Base-by-base conservation (phyloP, 2,329 filamentous ascomycete genomes). In the Shiraia sp. region DNA sequence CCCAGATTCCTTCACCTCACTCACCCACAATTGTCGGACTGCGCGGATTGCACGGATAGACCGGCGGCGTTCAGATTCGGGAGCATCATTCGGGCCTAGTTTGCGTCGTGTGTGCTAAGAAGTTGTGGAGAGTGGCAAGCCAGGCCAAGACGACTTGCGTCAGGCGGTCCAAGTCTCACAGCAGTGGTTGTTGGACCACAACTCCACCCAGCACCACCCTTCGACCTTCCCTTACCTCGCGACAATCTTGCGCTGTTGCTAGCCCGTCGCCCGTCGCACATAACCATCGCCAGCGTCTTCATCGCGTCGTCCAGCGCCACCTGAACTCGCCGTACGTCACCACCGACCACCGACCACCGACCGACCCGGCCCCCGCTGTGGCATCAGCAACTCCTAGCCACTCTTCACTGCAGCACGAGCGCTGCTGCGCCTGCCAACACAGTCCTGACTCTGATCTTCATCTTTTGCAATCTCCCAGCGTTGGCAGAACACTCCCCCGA, bases 391-490 rank as follows among this genome's bases (percentile, higher is more conserved):
- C 43, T 33, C 47, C 37, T 30, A 40, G 32, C 36, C 34, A 46
- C 46, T 42, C 53, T 43, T 39, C 35, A 37, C 44, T 40, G 44
- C 47, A 32, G 40, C 52, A 58, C 50, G 45, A 51, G 51, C 51
- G 59, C 47, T 23, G 50, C 50, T 47, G 57, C 53, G 55, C 55
- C 53, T 42, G 45, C 49, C 44, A 36, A 40, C 42, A 49, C 53
- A 22, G 34, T 46, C 36, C 16, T 29, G 19, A 17, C 29, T 33
- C 24, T 33, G 38, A 43, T 40, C 44, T 46, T 32, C 16, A n/a
- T 24, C 29, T 31, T 34, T 22, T 31, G 27, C 48, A 35, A 34
- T 39, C 40, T 24, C 30, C 36, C 16, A 23, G 25, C 36, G 30
- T 40, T 39, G 33, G 42, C 34, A 36, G 39, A 30, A 27, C 38